Conservation (phyloP, 2,329 filamentous ascomycete species). For the Corynespora cassiicola region DNA sequence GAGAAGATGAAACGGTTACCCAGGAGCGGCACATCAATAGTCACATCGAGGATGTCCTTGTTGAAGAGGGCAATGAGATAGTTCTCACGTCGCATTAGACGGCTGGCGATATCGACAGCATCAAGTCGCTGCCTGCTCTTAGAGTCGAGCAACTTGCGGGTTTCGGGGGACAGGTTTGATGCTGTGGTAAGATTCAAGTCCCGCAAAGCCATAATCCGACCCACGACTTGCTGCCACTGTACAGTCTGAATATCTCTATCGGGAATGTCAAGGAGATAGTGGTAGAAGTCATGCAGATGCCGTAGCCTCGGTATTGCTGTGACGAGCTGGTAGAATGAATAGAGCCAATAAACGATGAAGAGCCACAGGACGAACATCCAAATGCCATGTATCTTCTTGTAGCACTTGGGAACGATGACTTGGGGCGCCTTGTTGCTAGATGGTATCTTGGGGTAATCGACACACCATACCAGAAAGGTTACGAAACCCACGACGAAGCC, state of each 20-base stretch:
- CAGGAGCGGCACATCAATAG: slow-evolving; percentile 83
- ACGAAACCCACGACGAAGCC: slow-evolving; percentile 82
- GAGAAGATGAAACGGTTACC: slow-evolving; percentile 84
- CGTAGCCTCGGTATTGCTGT: slow-evolving; percentile 75
- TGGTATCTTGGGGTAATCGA: slow-evolving; percentile 78
- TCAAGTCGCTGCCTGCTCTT: slow-evolving; percentile 94
- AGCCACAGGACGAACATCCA: slow-evolving; percentile 84
- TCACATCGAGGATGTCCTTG: slow-evolving; percentile 90
- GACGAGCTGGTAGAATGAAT: slow-evolving; percentile 76
- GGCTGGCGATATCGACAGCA: slow-evolving; percentile 95
- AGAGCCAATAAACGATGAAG: slow-evolving; percentile 85
- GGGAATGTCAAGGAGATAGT: slow-evolving; percentile 81
- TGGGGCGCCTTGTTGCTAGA: slow-evolving; percentile 67
- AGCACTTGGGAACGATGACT: slow-evolving; percentile 77
- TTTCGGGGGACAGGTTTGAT: slow-evolving; percentile 63
- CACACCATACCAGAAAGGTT: slow-evolving; percentile 83
- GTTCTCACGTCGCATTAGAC: slow-evolving; percentile 95
- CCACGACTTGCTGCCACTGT: slow-evolving; percentile 91
- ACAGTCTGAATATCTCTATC: slow-evolving; percentile 91
- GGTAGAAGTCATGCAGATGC: slow-evolving; percentile 85
- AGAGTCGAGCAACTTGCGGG: slow-evolving; percentile 72
- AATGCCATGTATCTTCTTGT: slow-evolving; percentile 71
- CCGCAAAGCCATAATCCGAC: slow-evolving; percentile 80
- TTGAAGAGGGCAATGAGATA: slow-evolving; percentile 97
- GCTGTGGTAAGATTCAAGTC: slow-evolving; percentile 89